A percentile compares a stretch with the other conserved stretches of the same genome.
phyloP scores from a whole-genome alignment of 2,329 filamentous ascomycete genomes.

The Drechslera avenae region DNA sequence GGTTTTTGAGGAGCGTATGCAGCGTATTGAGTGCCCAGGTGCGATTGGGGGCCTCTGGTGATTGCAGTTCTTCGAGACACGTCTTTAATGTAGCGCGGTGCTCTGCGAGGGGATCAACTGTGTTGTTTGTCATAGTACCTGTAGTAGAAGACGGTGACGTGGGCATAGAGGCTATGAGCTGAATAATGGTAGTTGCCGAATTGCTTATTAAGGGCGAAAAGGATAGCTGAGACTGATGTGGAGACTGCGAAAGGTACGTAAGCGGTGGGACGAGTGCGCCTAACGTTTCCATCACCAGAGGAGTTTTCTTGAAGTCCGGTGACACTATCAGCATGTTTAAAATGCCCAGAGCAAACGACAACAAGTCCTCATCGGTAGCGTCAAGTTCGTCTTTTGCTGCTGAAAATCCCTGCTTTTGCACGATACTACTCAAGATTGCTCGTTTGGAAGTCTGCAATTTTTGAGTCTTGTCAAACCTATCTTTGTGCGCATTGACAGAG shows the following conservation, averaged over 20 bases:
- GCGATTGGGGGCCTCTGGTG: conserved; percentile 44
- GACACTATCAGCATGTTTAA: conserved; percentile 45
- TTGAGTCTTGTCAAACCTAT: conserved; percentile 48
- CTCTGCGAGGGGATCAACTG: conserved; percentile 56
- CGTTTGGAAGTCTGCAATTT: conserved; percentile 30
- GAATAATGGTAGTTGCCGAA: conserved; percentile 50
- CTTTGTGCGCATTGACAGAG: conserved; percentile 50
- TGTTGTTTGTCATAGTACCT: conserved; percentile 40
- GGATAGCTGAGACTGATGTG: conserved; percentile 1
- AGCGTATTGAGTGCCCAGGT: conserved; percentile 44
- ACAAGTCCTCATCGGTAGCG: conserved; percentile 40
- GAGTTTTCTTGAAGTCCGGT: conserved; percentile 40
- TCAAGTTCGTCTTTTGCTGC: not conserved
- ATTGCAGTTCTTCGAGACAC: conserved; percentile 37
- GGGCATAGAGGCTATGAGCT: conserved; percentile 59
- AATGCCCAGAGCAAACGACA: conserved; percentile 50
- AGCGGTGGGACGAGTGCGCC: conserved; percentile 23
- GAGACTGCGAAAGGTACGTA: conserved; percentile 28
- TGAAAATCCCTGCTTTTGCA: conserved; percentile 15
- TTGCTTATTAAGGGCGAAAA: conserved; percentile 30
- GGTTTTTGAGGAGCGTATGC: conserved; percentile 55
- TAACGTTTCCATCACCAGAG: conserved; percentile 22
- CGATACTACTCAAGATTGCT: conserved; percentile 33
- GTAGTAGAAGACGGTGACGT: conserved; percentile 35
- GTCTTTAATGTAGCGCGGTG: conserved; percentile 31